Base-by-base conservation (phyloP, 768 basidiomycete genomes). In the Cyclocybe cylindracea region DNA sequence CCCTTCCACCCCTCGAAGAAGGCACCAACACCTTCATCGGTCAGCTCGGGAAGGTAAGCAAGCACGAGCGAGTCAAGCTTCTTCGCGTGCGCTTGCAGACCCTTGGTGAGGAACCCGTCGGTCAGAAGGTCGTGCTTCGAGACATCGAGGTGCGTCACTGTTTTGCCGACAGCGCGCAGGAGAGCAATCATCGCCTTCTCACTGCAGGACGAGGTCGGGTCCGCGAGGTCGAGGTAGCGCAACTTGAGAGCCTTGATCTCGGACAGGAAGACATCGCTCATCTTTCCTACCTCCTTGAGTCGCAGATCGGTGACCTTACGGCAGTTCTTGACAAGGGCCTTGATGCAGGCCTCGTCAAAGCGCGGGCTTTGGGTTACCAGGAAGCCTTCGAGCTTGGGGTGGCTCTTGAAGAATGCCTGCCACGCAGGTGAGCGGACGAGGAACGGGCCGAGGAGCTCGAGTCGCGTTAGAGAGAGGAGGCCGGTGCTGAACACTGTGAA, bases 401-500 rank as follows among this genome's bases (percentile, higher is more conserved):
- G 82, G 2, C 79, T 63, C 46, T 78, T 65, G 69, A 98, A 83
- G 71, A 97, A 94, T 0, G 70, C 61, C 41, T 78, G 71, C 96
- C 96, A 98, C 0, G 80, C 82, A 0, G 78, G 71, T 7, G 79
- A 70, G 16, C 86, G 84, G 34, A 97, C 87, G 18, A 94, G 84
- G 70, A 92, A 94, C 2, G 94, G 94, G 0, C 90, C 96, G 10
- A 91, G 82, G 11, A 99, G 87, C 65, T 88, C 86, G 10, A 99
- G 61, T 33, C 82, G 81, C 4, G 71, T 78, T 37, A 99, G 80
- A 10, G 80, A 66, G 2, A 83, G 85, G 31, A 99, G 77, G 0
- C 79, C 78, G 4, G 69, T 75, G 38, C 76, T 76, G 78, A 91
- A 90, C 19, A 79, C 66, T 11, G 69, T 61, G 42, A 91, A 68